phyloP scores from a whole-genome alignment of 371 early-diverging fungal genomes.

The Mortierella sp. region DNA sequence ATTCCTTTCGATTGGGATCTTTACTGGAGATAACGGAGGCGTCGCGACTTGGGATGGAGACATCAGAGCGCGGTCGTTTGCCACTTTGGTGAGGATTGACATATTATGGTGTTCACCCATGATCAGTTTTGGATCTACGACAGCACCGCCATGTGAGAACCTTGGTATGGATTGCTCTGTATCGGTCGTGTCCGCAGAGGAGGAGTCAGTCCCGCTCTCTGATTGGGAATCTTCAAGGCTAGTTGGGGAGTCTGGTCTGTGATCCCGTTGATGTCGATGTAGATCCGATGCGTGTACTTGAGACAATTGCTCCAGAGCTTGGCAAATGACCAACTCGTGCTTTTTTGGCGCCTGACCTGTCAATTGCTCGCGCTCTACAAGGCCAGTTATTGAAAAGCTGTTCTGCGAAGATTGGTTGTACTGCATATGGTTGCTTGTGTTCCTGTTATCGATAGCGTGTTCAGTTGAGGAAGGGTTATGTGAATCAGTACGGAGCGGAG shows the following conservation, averaged over 20 bases:
- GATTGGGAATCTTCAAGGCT: slow-evolving; percentile 54
- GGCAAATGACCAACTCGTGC: neutral
- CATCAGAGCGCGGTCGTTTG: slow-evolving; percentile 18
- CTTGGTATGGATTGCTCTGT: slow-evolving; percentile 15
- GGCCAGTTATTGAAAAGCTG: neutral
- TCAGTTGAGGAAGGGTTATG: slow-evolving; percentile 1
- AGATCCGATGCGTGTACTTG: slow-evolving; percentile 2
- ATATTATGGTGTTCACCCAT: slow-evolving; percentile 16
- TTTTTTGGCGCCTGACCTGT: neutral
- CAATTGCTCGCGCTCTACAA: neutral
- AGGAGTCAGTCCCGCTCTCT: slow-evolving; percentile 36
- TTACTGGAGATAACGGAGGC: slow-evolving; percentile 45
- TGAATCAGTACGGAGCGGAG: slow-evolving; percentile 8
- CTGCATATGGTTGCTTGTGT: neutral
- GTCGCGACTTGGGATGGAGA: slow-evolving; percentile 48
- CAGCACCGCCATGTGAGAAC: slow-evolving; percentile 6
- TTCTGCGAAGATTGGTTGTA: neutral
- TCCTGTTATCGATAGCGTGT: slow-evolving; percentile 3
- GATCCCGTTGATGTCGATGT: slow-evolving; percentile 7
- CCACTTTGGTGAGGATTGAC: slow-evolving; percentile 4
- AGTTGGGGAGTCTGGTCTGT: slow-evolving; percentile 46
- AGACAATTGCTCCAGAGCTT: neutral
- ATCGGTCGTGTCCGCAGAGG: slow-evolving; percentile 14
- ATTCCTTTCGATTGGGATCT: neutral
- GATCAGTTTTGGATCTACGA: slow-evolving; percentile 12